Conservation (phyloP, 2,329 filamentous ascomycete genomes). For the Aschersonia sp. region DNA sequence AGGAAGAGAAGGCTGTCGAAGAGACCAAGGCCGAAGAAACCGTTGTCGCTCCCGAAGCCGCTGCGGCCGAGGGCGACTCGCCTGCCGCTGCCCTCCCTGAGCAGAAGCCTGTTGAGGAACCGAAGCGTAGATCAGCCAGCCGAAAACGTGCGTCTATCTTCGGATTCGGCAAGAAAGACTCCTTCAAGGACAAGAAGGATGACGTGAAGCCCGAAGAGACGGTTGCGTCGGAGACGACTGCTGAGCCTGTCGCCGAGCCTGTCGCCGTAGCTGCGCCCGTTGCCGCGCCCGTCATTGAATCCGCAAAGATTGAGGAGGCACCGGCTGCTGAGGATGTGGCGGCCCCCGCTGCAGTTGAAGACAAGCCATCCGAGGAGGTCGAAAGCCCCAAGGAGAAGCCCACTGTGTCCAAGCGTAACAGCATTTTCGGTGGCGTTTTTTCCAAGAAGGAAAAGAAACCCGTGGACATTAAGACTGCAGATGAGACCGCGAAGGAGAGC, state of each 20-base stretch:
- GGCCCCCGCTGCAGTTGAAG: conserved; percentile 13
- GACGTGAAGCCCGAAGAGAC: conserved; percentile 18
- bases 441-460: conserved; percentile 47
- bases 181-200: conserved; percentile 21
- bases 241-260: conserved; percentile 19
- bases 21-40: conserved; percentile 18
- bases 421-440: conserved; percentile 38
- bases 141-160: conserved; percentile 55
- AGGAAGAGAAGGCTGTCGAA: conserved; percentile 16
- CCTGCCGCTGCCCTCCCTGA: conserved; percentile 16
- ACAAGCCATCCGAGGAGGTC: conserved; percentile 20
- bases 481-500: conserved; percentile 25
- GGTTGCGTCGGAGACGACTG: conserved; percentile 14
- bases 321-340: conserved; percentile 19
- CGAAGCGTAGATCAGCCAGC: conserved; percentile 49
- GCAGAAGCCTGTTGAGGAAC: conserved; percentile 27
- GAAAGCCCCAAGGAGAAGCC: conserved; percentile 34
- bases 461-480: conserved; percentile 30
- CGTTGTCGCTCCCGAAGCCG: conserved; percentile 21
- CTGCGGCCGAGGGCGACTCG: conserved; percentile 11
- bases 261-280: conserved; percentile 18
- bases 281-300: conserved; percentile 13
- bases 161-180: conserved; percentile 42
- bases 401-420: conserved; percentile 37
- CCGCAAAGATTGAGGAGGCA: conserved; percentile 19